Evolutionary conservation across 352 stramenopile species (phyloP), one percentile per base, ranked within the genome.

Genomic region (Globisporangium camurandrum): DNA sequence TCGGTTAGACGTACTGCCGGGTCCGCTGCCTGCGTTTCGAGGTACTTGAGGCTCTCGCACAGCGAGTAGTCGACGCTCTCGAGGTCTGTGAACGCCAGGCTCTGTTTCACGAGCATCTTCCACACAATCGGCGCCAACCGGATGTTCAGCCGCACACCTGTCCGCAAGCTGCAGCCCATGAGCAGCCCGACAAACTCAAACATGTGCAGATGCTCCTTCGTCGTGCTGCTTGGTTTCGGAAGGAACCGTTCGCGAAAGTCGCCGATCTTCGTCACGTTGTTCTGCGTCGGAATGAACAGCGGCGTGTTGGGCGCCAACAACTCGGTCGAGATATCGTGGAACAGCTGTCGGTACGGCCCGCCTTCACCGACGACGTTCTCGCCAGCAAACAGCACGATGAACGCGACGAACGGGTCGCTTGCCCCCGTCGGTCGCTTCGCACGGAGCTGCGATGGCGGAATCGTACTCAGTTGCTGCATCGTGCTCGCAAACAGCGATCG

Each of bases 311-410:
- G 46, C 3, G 65, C 66, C 0, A 91, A 51, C n/a, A 87, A 51
- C 51, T 91, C 80, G 22, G 69, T 72, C 2, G 76, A 66, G 33
- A 91, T 73, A 46, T 91, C 80, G 44, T 86, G 86, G 44, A 91
- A 91, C 10, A 91, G 56, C 51, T 91, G 80, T 2, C 80, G 72
- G 40, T 91, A 91, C 5, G 80, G 80, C 0, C 80, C 80, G 45
- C 80, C 77, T 52, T 91, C 80, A 3, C 80, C 80, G 8, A 91
- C 80, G 3, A 91, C 80, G 19, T 91, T 85, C 62, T 91, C 80
- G 16, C 80, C 77, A 9, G 68, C 56, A 46, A 91, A 91, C 8
- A 84, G 65, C 12, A 88, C 80, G 31, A 86, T 85, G 59, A 91
- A 91, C 22, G 80, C 71, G 16, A 91, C 75, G 41, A 91, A 91